Percentiles rank a stretch among this genome's conserved stretches.
phyloP scores from a whole-genome alignment of 2,329 filamentous ascomycete species.

The Colletotrichum musicola region DNA sequence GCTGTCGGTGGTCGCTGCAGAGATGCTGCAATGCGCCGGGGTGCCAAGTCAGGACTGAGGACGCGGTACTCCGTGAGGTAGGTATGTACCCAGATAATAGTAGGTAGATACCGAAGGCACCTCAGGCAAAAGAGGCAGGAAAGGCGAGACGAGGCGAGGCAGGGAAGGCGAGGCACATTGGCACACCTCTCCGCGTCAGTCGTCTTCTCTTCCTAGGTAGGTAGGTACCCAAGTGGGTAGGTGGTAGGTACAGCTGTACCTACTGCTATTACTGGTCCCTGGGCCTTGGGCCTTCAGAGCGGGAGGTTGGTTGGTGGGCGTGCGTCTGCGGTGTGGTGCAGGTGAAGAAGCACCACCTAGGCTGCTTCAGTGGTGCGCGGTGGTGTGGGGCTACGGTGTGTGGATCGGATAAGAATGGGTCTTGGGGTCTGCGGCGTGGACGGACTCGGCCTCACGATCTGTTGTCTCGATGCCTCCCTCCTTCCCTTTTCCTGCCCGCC shows the following conservation, averaged over 20 bases:
- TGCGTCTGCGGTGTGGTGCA: conserved; percentile 10
- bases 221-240: too few species aligned
- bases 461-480: neutral
- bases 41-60: conserved; percentile 1
- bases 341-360: neutral
- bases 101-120: too few species aligned
- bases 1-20: conserved; percentile 1
- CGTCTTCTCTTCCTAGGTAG: too few species aligned
- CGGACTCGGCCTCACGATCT: conserved; percentile 26
- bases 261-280: too few species aligned
- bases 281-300: too few species aligned
- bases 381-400: conserved; percentile 10
- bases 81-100: too few species aligned
- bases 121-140: too few species aligned
- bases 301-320: neutral
- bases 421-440: conserved; percentile 13
- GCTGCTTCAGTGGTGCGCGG: neutral
- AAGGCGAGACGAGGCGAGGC: neutral
- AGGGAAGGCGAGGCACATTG: conserved; percentile 22
- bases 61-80: conserved; percentile 7
- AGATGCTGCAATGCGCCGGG: conserved; percentile 10
- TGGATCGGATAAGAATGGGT: conserved; percentile 29
- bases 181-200: too few species aligned
- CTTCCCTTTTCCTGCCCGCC: neutral
- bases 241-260: too few species aligned